phyloP scores from a whole-genome alignment of 208 protist genomes.

The Crithidia sp. region DNA sequence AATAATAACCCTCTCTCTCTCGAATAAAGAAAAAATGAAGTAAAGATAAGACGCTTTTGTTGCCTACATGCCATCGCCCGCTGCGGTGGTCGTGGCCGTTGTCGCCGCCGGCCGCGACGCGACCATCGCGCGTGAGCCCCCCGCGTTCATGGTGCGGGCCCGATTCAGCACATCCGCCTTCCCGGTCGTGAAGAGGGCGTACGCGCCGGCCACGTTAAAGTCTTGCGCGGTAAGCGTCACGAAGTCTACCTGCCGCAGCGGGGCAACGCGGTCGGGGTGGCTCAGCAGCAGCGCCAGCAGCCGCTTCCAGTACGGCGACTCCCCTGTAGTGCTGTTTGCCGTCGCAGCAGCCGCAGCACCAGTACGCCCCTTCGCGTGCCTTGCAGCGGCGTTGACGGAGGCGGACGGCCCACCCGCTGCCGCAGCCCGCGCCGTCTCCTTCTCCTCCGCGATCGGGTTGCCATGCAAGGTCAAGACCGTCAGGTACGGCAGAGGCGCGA shows the following conservation, averaged over 20 bases:
- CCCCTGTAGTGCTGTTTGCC: not conserved
- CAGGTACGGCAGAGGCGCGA: conserved; percentile 73
- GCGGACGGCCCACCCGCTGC: not conserved
- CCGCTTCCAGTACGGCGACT: conserved; percentile 65
- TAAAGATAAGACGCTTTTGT: conserved; percentile 6
- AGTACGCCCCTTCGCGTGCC: not conserved
- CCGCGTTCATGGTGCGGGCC: conserved; percentile 36
- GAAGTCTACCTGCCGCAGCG: conserved; percentile 78
- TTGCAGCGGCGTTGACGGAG: not conserved
- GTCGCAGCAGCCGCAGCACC: not conserved
- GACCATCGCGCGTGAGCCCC: not conserved
- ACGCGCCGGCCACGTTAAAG: conserved; percentile 68
- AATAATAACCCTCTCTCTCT: not conserved
- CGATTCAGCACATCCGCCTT: conserved; percentile 47
- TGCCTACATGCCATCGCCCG: not conserved
- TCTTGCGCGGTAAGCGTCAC: conserved; percentile 83
- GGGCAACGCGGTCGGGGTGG: conserved; percentile 50
- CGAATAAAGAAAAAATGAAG: conserved; percentile 2
- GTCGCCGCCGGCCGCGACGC: not conserved
- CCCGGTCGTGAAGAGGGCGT: conserved; percentile 69
- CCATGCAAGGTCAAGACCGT: conserved; percentile 75
- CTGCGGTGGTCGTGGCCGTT: not conserved
- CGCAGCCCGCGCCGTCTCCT: not conserved
- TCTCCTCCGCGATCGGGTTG: conserved; percentile 78
- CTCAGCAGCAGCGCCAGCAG: conserved; percentile 58